Evolutionary conservation across 495 filamentous ascomycete genomes (phyloP).

Genomic region (Talaromyces trachyspermus): DNA sequence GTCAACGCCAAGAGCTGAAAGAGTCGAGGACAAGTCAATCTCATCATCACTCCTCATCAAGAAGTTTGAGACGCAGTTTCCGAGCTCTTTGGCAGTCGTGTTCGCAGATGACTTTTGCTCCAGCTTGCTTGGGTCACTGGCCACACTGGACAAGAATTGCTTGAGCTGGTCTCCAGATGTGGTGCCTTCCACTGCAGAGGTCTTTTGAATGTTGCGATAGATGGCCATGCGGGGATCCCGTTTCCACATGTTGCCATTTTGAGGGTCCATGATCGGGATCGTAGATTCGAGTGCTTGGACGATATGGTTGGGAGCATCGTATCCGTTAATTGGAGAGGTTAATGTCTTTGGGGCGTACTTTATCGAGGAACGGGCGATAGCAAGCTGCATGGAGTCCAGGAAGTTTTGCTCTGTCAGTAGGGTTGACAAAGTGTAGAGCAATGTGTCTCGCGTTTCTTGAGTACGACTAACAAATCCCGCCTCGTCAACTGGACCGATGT

Average conservation of each 20-base stretch:
- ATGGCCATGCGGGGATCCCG: conserved; percentile 20
- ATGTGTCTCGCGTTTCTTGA: background rate
- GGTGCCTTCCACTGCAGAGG: background rate
- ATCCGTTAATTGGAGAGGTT: background rate
- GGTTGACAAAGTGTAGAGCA: background rate
- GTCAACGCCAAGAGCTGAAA: conserved; percentile 26
- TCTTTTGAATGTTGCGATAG: conserved; percentile 17
- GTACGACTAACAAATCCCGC: conserved; percentile 21
- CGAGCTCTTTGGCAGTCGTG: conserved; percentile 13
- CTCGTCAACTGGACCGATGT: conserved; percentile 19
- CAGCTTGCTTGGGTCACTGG: conserved; percentile 5
- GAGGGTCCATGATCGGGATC: conserved; percentile 3
- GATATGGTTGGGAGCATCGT: conserved; percentile 7
- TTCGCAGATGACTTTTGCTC: background rate
- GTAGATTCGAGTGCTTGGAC: conserved; percentile 7
- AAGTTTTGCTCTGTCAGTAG: background rate
- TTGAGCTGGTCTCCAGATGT: conserved; percentile 3
- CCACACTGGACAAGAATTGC: conserved; percentile 11
- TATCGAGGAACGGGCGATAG: background rate
- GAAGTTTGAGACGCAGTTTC: conserved; percentile 21
- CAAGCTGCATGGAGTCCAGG: background rate
- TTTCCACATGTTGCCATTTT: conserved; percentile 16
- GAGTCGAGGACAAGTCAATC: conserved; percentile 20
- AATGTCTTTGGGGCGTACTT: background rate
- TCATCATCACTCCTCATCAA: too few species aligned